A percentile compares a stretch with the other conserved stretches of the same genome.
phyloP scores from a whole-genome alignment of 495 filamentous ascomycete genomes.

The Tuber borchii region DNA sequence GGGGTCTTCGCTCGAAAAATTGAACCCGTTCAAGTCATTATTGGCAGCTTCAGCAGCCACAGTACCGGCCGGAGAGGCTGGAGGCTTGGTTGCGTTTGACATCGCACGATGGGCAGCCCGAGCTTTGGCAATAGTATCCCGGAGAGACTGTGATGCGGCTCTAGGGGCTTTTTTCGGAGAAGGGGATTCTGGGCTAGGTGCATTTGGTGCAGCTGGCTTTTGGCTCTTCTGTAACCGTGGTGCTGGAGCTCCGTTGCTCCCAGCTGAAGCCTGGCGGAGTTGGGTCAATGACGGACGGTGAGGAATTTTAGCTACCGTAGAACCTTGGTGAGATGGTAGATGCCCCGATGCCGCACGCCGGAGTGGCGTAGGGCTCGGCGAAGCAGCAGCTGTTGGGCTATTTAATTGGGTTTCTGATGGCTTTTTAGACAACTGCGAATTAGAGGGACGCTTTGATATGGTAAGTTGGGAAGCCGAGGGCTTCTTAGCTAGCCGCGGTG shows the following conservation, averaged over 20 bases:
- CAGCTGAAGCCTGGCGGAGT: slow-evolving; percentile 26
- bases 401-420: slow-evolving; percentile 21
- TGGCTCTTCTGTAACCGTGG: slow-evolving; percentile 14
- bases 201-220: neutral
- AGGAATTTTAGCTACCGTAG: slow-evolving; percentile 18
- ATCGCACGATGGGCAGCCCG: slow-evolving; percentile 68
- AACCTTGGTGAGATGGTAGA: slow-evolving; percentile 22
- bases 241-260: slow-evolving; percentile 7
- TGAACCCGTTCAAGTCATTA: slow-evolving; percentile 50
- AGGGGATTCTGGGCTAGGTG: slow-evolving; percentile 33
- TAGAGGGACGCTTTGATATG: slow-evolving; percentile 33
- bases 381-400: slow-evolving; percentile 14
- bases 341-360: slow-evolving; percentile 25
- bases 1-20: slow-evolving; percentile 56
- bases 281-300: slow-evolving; percentile 16
- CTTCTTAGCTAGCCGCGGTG: slow-evolving; percentile 29
- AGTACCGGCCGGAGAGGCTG: slow-evolving; percentile 41
- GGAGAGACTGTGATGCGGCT: slow-evolving; percentile 62
- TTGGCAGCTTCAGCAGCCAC: slow-evolving; percentile 42
- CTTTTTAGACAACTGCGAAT: slow-evolving; percentile 30
- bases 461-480: slow-evolving; percentile 31
- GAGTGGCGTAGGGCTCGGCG: slow-evolving; percentile 28
- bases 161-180: slow-evolving; percentile 49
- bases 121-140: slow-evolving; percentile 89
- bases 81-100: slow-evolving; percentile 45